Percentiles rank a stretch among this genome's conserved stretches.
Conservation (phyloP, 306 rosid genomes). For the Trifolium pratense region DNA sequence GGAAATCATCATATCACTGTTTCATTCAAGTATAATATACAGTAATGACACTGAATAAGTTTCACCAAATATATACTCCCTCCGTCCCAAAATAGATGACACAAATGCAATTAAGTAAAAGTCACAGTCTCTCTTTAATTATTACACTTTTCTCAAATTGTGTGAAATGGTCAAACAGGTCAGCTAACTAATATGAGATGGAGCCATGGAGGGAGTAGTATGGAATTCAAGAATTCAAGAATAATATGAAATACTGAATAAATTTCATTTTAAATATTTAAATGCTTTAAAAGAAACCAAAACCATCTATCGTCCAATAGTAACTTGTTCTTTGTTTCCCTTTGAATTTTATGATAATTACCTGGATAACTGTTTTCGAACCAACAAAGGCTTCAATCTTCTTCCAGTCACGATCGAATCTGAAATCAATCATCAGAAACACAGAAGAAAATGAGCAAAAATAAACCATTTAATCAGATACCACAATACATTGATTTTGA, state of each 20-base stretch:
- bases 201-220: not conserved
- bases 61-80: not conserved
- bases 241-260: slow-evolving; percentile 18
- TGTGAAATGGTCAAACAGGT: too few species aligned
- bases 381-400: slow-evolving; percentile 97
- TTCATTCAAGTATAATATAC: slow-evolving; percentile 25
- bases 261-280: not conserved
- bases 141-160: too few species aligned
- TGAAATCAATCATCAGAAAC: slow-evolving; percentile 43
- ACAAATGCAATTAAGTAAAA: too few species aligned
- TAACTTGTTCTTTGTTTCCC: slow-evolving; percentile 24
- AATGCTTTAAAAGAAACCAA: slow-evolving; percentile 11
- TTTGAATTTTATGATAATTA: slow-evolving; percentile 43
- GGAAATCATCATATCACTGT: slow-evolving; percentile 9
- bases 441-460: slow-evolving; percentile 28
- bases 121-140: too few species aligned
- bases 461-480: not conserved
- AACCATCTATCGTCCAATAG: not conserved
- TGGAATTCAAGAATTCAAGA: slow-evolving; percentile 31
- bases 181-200: too few species aligned
- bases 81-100: too few species aligned
- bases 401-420: slow-evolving; percentile 99
- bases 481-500: slow-evolving; percentile 4
- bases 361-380: slow-evolving; percentile 98
- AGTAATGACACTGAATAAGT: slow-evolving; percentile 26